Evolutionary conservation across 2,329 filamentous ascomycete genomes (phyloP), one percentile per base, ranked within the genome.

Genomic region (Colletotrichum incanum): DNA sequence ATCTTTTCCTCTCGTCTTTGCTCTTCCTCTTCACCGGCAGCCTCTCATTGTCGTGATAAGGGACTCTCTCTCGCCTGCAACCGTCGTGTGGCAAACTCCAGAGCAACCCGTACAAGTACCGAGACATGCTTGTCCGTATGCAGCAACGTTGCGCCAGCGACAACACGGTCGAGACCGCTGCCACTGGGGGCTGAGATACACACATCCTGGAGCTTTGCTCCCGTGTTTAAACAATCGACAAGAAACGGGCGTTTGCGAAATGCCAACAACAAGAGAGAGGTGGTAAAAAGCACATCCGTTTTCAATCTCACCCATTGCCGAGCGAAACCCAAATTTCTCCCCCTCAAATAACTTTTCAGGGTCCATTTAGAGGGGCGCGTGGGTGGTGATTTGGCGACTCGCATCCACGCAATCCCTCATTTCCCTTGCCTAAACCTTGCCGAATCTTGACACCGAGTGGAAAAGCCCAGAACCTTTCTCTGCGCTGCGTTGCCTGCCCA

Each of bases 51-150:
- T 41, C 45, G 47, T 63, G 59, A 50, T 26, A n/a, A 8, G 43
- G 18, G 34, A 2, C n/a, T 54, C 39, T 34, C 31, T 37, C 39
- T 18, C 26, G 16, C 31, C 45, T 62, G 59, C 45, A 62, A 50
- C 20, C 59, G 59, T 62, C 59, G 7, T 62, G n/a, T 11, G 12
- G 45, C 28, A n/a, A 23, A 11, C 16, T 39, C 45, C 28, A 39
- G 45, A 31, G 31, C 31, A 18, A 31, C 31, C 43, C n/a, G 12
- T 28, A n/a, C 31, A 16, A 63, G 60, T 63, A 50, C 60, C 60
- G 60, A 63, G 60, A 63, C 60, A 39, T 52, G 23, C n/a, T 39
- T 45, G 14, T 20, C 45, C 47, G 60, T 26, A 37, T 63, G 60
- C 60, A 52, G 56, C 39, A 45, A 59, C 39, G 56, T n/a, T 20